These are phyloP conservation scores for Porcisia deanei DNA, from an alignment of 208 protist genomes.

Conservation along the genomic window DNA sequence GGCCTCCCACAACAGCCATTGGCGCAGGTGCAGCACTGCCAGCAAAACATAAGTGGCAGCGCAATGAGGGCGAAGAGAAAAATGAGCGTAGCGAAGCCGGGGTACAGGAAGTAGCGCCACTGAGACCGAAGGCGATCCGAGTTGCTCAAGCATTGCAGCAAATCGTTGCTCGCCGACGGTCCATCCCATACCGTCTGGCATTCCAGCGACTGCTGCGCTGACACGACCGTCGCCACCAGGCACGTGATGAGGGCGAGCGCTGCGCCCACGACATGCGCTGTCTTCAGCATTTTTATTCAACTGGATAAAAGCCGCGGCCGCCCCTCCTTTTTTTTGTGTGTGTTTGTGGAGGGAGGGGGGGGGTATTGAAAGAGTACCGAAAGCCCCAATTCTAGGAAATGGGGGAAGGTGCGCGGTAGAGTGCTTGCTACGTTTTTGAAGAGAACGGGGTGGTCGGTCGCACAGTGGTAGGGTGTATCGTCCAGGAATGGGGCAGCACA, in stretches of 20 bases:
- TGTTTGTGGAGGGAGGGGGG: neutral
- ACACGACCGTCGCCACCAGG: constrained; percentile 27
- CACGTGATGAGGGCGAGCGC: constrained; percentile 33
- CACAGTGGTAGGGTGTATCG: no score
- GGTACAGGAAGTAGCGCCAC: constrained; percentile 63
- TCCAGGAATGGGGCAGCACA: neutral
- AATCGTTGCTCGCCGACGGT: constrained; percentile 51
- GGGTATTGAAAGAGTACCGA: no score
- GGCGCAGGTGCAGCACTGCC: constrained; percentile 50
- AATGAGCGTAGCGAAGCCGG: constrained; percentile 50
- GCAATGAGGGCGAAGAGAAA: constrained; percentile 54
- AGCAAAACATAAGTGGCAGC: constrained; percentile 64
- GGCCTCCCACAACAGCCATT: constrained; percentile 36
- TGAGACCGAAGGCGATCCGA: constrained; percentile 46
- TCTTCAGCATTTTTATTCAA: neutral
- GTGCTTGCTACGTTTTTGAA: no score
- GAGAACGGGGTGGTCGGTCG: no score
- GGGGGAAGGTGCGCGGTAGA: no score
- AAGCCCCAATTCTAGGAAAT: no score
- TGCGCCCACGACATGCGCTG: constrained; percentile 21
- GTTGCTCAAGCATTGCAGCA: constrained; percentile 59
- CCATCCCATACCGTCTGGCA: constrained; percentile 74
- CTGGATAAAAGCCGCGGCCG: no score
- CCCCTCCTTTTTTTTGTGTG: neutral
- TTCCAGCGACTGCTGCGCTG: constrained; percentile 58